phyloP scores from a whole-genome alignment of 768 basidiomycete species.

The Lanmaoa pseudosensibilis region DNA sequence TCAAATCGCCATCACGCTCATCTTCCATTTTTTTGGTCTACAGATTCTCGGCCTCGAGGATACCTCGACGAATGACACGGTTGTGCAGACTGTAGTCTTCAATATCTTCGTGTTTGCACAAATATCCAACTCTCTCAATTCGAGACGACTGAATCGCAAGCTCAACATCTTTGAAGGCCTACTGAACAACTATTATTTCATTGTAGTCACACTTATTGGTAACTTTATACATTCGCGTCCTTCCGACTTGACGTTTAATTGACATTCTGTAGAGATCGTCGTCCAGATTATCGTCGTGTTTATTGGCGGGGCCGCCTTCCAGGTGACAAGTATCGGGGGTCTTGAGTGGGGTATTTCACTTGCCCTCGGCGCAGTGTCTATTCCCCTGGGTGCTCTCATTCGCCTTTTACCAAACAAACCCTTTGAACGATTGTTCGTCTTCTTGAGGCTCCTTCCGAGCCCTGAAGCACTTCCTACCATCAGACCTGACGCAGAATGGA shows the following conservation, averaged over 20 bases:
- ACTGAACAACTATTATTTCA: slow-evolving; percentile 77
- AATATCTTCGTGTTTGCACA: slow-evolving; percentile 98
- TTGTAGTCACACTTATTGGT: slow-evolving; percentile 84
- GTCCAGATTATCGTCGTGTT: slow-evolving; percentile 89
- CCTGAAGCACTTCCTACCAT: slow-evolving; percentile 62
- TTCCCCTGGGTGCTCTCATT: slow-evolving; percentile 83
- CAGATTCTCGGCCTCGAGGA: slow-evolving; percentile 63
- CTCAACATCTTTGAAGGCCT: slow-evolving; percentile 91
- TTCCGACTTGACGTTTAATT: slow-evolving; percentile 6
- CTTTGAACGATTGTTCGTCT: slow-evolving; percentile 62
- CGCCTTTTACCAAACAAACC: slow-evolving; percentile 81
- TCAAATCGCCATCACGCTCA: slow-evolving; percentile 77
- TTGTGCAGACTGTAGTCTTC: slow-evolving; percentile 88
- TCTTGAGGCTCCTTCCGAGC: slow-evolving; percentile 59
- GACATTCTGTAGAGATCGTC: slow-evolving; percentile 63
- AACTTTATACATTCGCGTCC: slow-evolving; percentile 21
- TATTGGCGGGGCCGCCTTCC: slow-evolving; percentile 89
- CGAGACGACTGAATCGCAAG: slow-evolving; percentile 78
- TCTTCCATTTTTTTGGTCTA: slow-evolving; percentile 86
- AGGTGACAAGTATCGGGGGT: slow-evolving; percentile 74
- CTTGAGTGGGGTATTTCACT: slow-evolving; percentile 94
- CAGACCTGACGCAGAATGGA: slow-evolving; percentile 65
- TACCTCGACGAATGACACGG: slow-evolving; percentile 33
- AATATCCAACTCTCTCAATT: slow-evolving; percentile 95
- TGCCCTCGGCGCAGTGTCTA: slow-evolving; percentile 80